Percentiles rank a stretch among this genome's conserved stretches.
Evolutionary conservation across 2,329 filamentous ascomycete species (phyloP).

Genomic region (Aspergillus hortae): DNA sequence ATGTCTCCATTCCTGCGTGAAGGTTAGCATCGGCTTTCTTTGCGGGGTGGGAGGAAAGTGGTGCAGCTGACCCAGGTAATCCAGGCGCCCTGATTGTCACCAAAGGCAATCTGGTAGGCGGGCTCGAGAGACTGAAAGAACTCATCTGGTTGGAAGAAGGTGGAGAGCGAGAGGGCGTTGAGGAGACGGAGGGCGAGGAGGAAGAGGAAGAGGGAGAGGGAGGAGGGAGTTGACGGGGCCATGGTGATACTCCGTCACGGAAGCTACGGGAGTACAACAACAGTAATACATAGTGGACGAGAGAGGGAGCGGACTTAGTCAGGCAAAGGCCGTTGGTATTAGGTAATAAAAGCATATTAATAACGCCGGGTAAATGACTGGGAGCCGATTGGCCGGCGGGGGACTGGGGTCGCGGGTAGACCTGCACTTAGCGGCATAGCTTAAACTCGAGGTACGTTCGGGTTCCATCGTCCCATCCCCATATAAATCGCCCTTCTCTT

Average conservation of each 20-base stretch:
- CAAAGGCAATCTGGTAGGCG: conserved; percentile 86
- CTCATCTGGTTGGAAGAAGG: conserved; percentile 98
- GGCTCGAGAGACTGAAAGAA: conserved; percentile 95
- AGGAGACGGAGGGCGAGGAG: conserved; percentile 68
- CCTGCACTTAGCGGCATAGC: conserved; percentile 37
- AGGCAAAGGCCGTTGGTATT: background rate
- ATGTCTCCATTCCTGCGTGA: conserved; percentile 84
- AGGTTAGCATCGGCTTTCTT: background rate
- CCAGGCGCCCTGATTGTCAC: conserved; percentile 73
- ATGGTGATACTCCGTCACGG: background rate
- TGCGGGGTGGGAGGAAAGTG: background rate
- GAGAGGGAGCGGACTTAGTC: background rate
- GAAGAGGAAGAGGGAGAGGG: conserved; percentile 31
- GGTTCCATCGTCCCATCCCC: background rate
- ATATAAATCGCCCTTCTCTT: conserved; percentile 1
- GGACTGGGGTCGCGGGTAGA: conserved; percentile 4
- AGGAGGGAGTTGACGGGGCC: conserved; percentile 9
- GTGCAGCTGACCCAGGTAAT: conserved; percentile 77
- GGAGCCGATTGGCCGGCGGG: background rate
- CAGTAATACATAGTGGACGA: background rate
- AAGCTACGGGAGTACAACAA: too few species aligned
- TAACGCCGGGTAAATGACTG: background rate
- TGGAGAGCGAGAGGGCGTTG: conserved; percentile 74
- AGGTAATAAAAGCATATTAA: too few species aligned
- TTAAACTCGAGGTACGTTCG: background rate